A percentile compares a stretch with the other conserved stretches of the same genome.
Evolutionary conservation across 2,329 filamentous ascomycete species (phyloP).

Genomic region (Decorospora gaudefroyi): DNA sequence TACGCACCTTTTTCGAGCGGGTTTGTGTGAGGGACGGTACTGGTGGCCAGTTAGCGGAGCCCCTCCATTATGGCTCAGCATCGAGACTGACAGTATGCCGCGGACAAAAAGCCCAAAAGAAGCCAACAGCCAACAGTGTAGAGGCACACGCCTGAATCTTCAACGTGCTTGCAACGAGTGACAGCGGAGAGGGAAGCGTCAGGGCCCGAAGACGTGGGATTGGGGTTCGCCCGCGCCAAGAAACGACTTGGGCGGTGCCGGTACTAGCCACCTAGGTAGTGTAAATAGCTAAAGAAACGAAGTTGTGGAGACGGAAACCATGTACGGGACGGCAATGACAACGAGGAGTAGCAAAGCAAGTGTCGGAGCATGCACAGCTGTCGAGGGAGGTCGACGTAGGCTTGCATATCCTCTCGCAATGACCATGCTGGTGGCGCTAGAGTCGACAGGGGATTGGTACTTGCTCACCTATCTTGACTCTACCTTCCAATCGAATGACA

Average conservation of each 20-base stretch:
- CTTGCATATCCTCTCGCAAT: slow-evolving; percentile 35
- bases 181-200: slow-evolving; percentile 24
- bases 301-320: background rate
- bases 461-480: slow-evolving; percentile 26
- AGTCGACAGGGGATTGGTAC: slow-evolving; percentile 42
- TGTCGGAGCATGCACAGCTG: slow-evolving; percentile 16
- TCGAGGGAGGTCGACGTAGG: slow-evolving; percentile 35
- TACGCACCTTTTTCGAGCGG: slow-evolving; percentile 41
- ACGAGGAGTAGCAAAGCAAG: background rate
- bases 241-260: slow-evolving; percentile 23
- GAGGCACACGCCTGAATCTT: slow-evolving; percentile 10
- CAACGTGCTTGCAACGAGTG: slow-evolving; percentile 17
- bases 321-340: background rate
- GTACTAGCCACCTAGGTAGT: slow-evolving; percentile 19
- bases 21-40: slow-evolving; percentile 35
- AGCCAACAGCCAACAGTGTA: slow-evolving; percentile 16
- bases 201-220: slow-evolving; percentile 39
- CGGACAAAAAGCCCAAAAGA: slow-evolving; percentile 12
- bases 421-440: slow-evolving; percentile 44
- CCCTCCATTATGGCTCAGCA: slow-evolving; percentile 34
- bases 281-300: slow-evolving; percentile 10
- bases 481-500: slow-evolving; percentile 11
- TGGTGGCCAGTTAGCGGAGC: slow-evolving; percentile 43
- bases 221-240: slow-evolving; percentile 44
- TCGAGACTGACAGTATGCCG: slow-evolving; percentile 31